phyloP scores from a whole-genome alignment of 345 rosid species.

The Arabis alpina region DNA sequence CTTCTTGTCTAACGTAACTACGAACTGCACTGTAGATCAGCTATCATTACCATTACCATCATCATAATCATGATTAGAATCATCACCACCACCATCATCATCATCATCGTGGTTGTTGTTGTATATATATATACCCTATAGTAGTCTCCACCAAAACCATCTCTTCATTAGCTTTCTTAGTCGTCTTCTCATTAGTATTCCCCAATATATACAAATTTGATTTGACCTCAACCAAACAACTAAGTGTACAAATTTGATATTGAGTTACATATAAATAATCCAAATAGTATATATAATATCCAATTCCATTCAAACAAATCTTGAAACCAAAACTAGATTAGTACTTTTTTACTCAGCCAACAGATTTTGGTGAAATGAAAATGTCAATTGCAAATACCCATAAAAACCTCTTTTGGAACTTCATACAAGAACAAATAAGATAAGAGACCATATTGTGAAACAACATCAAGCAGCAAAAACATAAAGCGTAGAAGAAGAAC shows the following conservation, averaged over 20 bases:
- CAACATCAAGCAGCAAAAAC: conserved; percentile 20
- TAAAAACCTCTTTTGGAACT: not conserved
- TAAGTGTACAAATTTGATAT: no score
- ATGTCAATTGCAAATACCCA: not conserved
- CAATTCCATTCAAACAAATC: not conserved
- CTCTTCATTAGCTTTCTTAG: conserved; percentile 29
- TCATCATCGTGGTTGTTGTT: conserved; percentile 10
- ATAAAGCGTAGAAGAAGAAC: conserved; percentile 25
- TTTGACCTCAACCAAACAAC: no score
- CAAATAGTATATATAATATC: no score
- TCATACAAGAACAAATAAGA: not conserved
- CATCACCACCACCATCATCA: conserved; percentile 18
- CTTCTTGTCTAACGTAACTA: conserved; percentile 34
- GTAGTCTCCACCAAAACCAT: conserved; percentile 37
- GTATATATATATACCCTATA: conserved; percentile 18
- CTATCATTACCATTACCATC: conserved; percentile 41
- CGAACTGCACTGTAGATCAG: conserved; percentile 37
- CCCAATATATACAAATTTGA: no score
- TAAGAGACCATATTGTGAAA: not conserved
- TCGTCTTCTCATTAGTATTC: conserved; percentile 12
- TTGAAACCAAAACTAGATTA: not conserved
- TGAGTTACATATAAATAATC: no score
- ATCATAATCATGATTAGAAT: conserved; percentile 16
- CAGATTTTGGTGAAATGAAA: not conserved
- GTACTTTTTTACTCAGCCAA: not conserved